Conservation (phyloP, 495 filamentous ascomycete species). For the Hypoxylon crocopeplum region DNA sequence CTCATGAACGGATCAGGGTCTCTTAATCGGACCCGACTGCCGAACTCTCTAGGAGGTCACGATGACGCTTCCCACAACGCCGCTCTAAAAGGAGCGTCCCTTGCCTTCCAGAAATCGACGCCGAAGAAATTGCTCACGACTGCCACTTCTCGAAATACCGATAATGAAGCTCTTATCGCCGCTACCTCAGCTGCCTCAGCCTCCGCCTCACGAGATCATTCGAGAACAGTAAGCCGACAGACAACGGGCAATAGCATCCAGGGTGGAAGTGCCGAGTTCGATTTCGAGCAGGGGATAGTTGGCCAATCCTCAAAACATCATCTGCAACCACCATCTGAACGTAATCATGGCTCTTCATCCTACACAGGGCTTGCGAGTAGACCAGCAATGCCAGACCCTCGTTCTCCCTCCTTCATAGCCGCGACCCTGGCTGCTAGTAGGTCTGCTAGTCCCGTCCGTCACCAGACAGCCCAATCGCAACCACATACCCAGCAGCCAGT, state of each 20-base stretch:
- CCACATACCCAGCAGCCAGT: conserved; percentile 5
- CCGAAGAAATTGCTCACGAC: conserved; percentile 20
- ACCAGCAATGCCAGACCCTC: conserved; percentile 30
- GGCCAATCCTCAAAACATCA: conserved; percentile 11
- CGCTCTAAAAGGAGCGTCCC: conserved; percentile 55
- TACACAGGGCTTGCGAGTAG: conserved; percentile 23
- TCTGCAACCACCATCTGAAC: conserved; percentile 8
- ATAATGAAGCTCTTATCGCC: conserved; percentile 57
- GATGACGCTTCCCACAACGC: conserved; percentile 40
- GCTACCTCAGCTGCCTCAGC: conserved; percentile 48
- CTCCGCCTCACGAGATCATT: conserved; percentile 38
- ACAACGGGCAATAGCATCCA: conserved; percentile 26
- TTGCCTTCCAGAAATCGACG: conserved; percentile 51
- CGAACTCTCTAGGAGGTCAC: conserved; percentile 25
- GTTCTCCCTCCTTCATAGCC: conserved; percentile 61
- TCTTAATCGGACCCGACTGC: conserved; percentile 29
- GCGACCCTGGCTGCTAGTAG: conserved; percentile 63
- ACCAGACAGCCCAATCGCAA: conserved; percentile 32
- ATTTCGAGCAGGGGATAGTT: neutral
- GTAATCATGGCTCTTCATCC: conserved; percentile 11
- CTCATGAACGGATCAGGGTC: conserved; percentile 40
- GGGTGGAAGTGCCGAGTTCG: conserved; percentile 3
- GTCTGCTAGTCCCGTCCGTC: conserved; percentile 51
- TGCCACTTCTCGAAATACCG: conserved; percentile 19
- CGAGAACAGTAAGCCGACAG: conserved; percentile 27